phyloP scores from a whole-genome alignment of 2,329 filamentous ascomycete genomes.

The Aspergillus flavus region DNA sequence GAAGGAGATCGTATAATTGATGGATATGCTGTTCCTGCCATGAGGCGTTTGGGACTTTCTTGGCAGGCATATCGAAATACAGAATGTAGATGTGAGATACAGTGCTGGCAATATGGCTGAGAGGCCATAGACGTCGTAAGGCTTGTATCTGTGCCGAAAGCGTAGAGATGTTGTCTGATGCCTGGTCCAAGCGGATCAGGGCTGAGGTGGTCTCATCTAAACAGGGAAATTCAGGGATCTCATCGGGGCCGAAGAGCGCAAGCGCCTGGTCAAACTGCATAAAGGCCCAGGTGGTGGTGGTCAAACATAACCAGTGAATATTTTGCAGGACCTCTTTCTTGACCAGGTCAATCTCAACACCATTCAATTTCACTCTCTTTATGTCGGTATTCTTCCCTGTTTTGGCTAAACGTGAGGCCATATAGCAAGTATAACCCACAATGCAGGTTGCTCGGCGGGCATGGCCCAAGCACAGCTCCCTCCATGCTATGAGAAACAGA shows the following conservation, averaged over 20 bases:
- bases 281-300: conserved; percentile 44
- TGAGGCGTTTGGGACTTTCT: not conserved
- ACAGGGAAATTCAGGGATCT: conserved; percentile 21
- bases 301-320: conserved; percentile 45
- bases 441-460: conserved; percentile 39
- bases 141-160: conserved; percentile 9
- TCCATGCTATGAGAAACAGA: conserved; percentile 8
- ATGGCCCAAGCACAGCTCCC: conserved; percentile 9
- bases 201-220: conserved; percentile 22
- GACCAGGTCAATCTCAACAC: conserved; percentile 44
- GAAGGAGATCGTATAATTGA: conserved; percentile 10
- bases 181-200: conserved; percentile 20
- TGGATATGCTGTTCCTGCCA: conserved; percentile 12
- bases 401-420: conserved; percentile 37
- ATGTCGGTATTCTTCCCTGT: conserved; percentile 22
- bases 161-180: conserved; percentile 20
- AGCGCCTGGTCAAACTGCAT: conserved; percentile 37
- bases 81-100: conserved; percentile 9
- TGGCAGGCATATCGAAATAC: conserved; percentile 5
- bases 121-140: conserved; percentile 9
- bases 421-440: conserved; percentile 36
- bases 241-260: conserved; percentile 17
- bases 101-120: conserved; percentile 11
- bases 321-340: conserved; percentile 45
- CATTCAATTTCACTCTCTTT: conserved; percentile 44